Evolutionary conservation across 1,139 yeast genomes (phyloP), one percentile per base, ranked within the genome.

Genomic region (Yamadazyma diddensiae): DNA sequence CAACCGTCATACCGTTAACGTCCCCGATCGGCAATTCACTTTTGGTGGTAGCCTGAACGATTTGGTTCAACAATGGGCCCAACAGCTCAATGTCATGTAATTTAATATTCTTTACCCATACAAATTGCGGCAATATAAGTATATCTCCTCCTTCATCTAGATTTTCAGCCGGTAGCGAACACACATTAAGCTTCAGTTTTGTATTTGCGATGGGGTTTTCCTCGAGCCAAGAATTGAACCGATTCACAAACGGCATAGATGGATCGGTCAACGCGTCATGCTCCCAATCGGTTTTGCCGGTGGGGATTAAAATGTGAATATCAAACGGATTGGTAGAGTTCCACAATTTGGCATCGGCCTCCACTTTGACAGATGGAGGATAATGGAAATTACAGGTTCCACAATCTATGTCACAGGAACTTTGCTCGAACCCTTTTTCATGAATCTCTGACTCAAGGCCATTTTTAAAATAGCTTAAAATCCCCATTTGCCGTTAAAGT

Each of bases 231-330:
- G 50, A 31, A 7, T 59, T 54, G 7, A 83, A 66, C 7, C 60
- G 62, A 28, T 70, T 47, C 29, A 82, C 73, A 21, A 87, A 66
- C 0, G 81, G 67, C 2, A 72, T 69, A 16, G 57, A 38, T 3
- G 12, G 12, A 16, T 62, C 73, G 29, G 75, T 82, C 7, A 73
- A 60, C 9, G 95, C 87, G 50, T 83, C 83, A 41, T 78, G 94
- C 5, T 60, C 64, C 97, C 98, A 92, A 57, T 92, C 95, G 1
- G 75, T 55, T 46, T 80, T 79, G 10, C 94, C 94, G 0, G 97
- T 87, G 2, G 95, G 81, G 0, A 90, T 79, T 13, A 88, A 58
- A 20, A 87, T 62, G 46, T 90, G 97, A 15, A 82, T 51, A 5
- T 79, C 82, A 37, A 77, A 79, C 2, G 83, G 79, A 43, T 72